phyloP scores from a whole-genome alignment of 1,284 basidiomycete species.

The Leccinum ambiguum region DNA sequence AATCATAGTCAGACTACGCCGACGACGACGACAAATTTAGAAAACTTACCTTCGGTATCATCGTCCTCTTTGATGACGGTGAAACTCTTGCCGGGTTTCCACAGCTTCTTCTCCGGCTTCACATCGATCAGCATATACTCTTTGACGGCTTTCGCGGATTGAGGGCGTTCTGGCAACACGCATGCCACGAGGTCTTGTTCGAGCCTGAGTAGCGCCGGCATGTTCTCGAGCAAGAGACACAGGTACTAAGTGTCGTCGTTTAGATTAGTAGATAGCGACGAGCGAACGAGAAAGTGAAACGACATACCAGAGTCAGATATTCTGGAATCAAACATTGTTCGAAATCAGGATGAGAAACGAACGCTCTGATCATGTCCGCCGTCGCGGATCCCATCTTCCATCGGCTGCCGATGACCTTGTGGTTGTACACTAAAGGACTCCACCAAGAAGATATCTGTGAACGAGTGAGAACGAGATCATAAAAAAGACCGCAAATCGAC shows the following conservation, averaged over 20 bases:
- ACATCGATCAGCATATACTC: background rate
- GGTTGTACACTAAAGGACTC: background rate
- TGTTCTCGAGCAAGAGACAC: background rate
- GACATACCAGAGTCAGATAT: background rate
- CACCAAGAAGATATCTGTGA: background rate
- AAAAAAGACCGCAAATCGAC: background rate
- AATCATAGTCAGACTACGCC: no score
- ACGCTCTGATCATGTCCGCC: background rate
- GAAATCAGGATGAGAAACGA: background rate
- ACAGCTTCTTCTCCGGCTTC: background rate
- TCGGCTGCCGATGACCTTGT: background rate
- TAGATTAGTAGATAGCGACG: no score
- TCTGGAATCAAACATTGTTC: background rate
- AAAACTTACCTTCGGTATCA: background rate
- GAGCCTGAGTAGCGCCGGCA: background rate
- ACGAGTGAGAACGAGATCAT: no score
- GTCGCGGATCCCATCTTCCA: background rate
- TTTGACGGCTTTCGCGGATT: background rate
- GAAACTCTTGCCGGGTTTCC: background rate
- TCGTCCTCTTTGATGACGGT: background rate
- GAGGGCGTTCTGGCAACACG: background rate
- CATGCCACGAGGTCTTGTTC: background rate
- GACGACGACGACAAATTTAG: no score
- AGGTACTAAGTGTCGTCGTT: no score
- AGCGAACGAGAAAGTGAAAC: no score